Evolutionary conservation across 306 rosid species (phyloP), one percentile per base, ranked within the genome.

Genomic region (Dalbergia cochinchinensis): DNA sequence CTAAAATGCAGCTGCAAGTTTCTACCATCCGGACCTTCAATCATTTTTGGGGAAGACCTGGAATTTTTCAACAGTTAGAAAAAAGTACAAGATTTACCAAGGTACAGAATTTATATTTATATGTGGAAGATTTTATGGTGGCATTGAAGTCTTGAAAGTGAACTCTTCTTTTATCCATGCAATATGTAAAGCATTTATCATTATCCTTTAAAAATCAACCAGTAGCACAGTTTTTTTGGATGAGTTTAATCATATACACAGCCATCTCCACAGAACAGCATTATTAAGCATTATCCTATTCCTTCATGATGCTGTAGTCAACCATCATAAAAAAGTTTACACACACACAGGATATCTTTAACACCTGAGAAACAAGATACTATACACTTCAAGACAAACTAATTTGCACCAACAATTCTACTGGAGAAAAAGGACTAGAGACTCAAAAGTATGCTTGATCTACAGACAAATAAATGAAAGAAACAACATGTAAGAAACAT

Each of bases 21-120:
- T 69, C 90, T 85, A 70, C 93, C 97, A 85, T 90, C 91, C 7
- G 97, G 97, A 87, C 96, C 98, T 90, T 96, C 98, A 78, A 96
- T 90, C 86, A 86, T 90, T 86, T 89, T 96, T 74, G 99, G 99
- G 10, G 98, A 90, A 79, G 99, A 91, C 94, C 99, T 96, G 91
- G 79, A 91, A 83, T 69, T 68, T 64, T 62, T 80, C 42, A 57
- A 51, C 34, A 75, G 47, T 78, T 60, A 78, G 85, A 74, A 78
- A 61, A 67, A 83, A 78, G 76, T 45, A 74, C 65, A 42, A 69
- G 47, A 19, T 65, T 37, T 62, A 62, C 67, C 31, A 59, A 61
- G 69, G 41, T 69, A 37, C 35, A 80, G 39, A 69, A 83, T 64
- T 42, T 47, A 50, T 55, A 83, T 64, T 42, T 47, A 50, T 55